Evolutionary conservation across 768 basidiomycete genomes (phyloP), one percentile per base, ranked within the genome.

Genomic region (Tricholoma saponaceum): DNA sequence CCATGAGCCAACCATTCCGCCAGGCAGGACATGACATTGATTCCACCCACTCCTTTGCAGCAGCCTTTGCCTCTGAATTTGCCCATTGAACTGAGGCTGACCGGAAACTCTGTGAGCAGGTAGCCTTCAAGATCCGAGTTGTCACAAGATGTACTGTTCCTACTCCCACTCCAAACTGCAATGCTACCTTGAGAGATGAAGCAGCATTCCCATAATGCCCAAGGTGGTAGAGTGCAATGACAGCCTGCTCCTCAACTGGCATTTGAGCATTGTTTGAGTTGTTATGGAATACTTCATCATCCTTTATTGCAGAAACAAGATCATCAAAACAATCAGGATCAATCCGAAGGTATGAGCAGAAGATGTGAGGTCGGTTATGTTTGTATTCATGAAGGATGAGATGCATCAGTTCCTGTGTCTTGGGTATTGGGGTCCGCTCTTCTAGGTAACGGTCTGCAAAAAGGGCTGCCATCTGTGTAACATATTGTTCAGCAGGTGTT

Each of bases 121-220:
- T 16, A 39, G 37, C 37, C 16, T 39, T 39, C 13, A 39, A 13
- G 3, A 39, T 5, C 32, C 20, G 6, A 71, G 70, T 23, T 9
- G 57, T 67, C 61, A 76, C 68, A 1, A 76, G 69, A 5, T 68
- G 58, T 0, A 9, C 56, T 25, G 62, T 67, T 5, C 52, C 66
- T 61, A 55, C 41, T 39, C 62, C 69, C 16, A 74, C 37, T 0
- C 79, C 77, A 26, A 71, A 68, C 71, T 69, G 74, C 14, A 70
- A 57, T 3, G 73, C 72, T 18, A 78, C 70, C n/a, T 65, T 57
- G 51, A 66, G 52, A 13, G 68, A 56, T 23, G 64, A 61, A 1
- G 69, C 68, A 20, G 67, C 72, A 70, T 75, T 79, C 25, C 77
- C 74, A 58, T 68, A 66, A 51, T 70, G 72, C 10, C 75, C 73